Conservation (phyloP, 148 eudicot species). For the Bassia scoparia region DNA sequence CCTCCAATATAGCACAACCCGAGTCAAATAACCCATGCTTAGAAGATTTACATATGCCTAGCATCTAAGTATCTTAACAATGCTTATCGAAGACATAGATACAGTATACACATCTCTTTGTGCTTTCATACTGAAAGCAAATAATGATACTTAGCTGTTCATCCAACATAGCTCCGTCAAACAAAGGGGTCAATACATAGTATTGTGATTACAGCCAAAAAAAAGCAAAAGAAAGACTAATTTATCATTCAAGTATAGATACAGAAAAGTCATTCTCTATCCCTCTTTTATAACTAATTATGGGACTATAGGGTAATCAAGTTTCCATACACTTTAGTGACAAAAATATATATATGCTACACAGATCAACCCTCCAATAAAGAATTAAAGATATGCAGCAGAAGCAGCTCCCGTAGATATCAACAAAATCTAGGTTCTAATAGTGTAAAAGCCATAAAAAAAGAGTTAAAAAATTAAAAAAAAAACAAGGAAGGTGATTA, state of each 20-base stretch:
- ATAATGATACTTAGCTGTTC: background rate
- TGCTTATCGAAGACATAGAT: background rate
- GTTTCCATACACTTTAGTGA: no score
- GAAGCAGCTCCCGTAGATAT: background rate
- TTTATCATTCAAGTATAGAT: no score
- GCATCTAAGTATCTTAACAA: background rate
- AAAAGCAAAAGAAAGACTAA: no score
- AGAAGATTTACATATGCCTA: background rate
- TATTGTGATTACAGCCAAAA: background rate
- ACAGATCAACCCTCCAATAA: background rate
- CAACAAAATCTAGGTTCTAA: background rate
- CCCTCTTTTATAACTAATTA: no score
- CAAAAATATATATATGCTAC: no score
- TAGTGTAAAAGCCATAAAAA: background rate
- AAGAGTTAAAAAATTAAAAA: no score
- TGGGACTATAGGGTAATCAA: no score
- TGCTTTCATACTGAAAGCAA: background rate
- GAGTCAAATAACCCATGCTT: background rate
- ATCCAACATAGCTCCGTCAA: background rate
- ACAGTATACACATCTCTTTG: background rate
- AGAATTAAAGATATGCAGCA: background rate
- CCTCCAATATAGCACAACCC: background rate
- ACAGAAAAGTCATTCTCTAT: no score
- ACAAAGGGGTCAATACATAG: background rate
- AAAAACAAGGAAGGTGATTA: background rate